phyloP scores from a whole-genome alignment of 2,329 filamentous ascomycete genomes.

The Phyllosticta citrichinensis region DNA sequence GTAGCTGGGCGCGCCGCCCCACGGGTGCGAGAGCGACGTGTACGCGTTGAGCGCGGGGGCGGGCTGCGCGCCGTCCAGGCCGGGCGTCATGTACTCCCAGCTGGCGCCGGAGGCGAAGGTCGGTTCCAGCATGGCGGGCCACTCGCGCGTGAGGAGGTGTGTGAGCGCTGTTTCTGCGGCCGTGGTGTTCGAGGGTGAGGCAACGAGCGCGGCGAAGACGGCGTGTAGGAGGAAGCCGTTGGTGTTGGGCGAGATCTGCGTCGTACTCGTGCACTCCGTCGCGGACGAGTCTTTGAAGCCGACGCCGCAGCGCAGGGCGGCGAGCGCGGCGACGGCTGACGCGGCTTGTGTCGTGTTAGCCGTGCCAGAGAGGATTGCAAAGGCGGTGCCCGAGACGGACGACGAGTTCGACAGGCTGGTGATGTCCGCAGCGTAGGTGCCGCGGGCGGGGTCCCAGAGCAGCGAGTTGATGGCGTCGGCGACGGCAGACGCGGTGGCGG shows the following conservation, averaged over 20 bases:
- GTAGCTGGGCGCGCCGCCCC: slow-evolving; percentile 38
- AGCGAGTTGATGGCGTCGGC: slow-evolving; percentile 19
- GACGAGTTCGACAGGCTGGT: slow-evolving; percentile 19
- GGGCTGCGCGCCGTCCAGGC: slow-evolving; percentile 20
- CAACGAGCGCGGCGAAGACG: slow-evolving; percentile 13
- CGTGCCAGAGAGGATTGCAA: slow-evolving; percentile 24
- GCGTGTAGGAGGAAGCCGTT: slow-evolving; percentile 35
- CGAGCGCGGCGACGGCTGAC: slow-evolving; percentile 22
- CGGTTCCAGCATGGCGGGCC: slow-evolving; percentile 34
- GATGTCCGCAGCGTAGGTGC: slow-evolving; percentile 23
- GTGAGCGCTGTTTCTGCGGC: slow-evolving; percentile 6
- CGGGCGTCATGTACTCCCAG: slow-evolving; percentile 34
- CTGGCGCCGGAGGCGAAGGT: slow-evolving; percentile 29
- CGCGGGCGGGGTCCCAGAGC: slow-evolving; percentile 25
- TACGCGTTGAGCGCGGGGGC: slow-evolving; percentile 33
- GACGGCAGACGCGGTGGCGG: slow-evolving; percentile 15
- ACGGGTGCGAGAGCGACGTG: slow-evolving; percentile 36
- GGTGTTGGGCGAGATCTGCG: slow-evolving; percentile 34
- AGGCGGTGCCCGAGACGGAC: slow-evolving; percentile 24
- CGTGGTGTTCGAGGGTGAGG: neutral
- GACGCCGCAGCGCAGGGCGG: slow-evolving; percentile 21
- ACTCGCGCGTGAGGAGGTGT: slow-evolving; percentile 29
- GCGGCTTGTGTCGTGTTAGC: slow-evolving; percentile 23
- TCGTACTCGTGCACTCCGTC: slow-evolving; percentile 19
- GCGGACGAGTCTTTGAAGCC: slow-evolving; percentile 28